These are phyloP conservation scores for Mortierella sp. DNA, from an alignment of 371 early-diverging fungal species.

Conservation along the genomic window DNA sequence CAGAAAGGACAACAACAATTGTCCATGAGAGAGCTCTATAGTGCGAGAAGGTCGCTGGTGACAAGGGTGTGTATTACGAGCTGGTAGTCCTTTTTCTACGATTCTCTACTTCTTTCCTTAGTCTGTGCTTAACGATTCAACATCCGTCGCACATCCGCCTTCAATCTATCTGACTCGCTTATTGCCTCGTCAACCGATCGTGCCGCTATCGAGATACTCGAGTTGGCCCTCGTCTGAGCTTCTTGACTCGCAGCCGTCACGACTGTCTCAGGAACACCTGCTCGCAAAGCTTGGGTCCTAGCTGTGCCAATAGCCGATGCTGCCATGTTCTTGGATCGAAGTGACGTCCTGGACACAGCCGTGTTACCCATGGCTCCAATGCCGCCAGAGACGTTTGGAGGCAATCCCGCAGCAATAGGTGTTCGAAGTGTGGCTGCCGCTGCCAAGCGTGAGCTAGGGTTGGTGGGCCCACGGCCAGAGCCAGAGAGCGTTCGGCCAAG, in stretches of 20 bases:
- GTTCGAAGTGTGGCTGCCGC: slow-evolving; percentile 37
- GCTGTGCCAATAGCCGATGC: slow-evolving; percentile 45
- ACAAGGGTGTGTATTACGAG: too few species aligned
- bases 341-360: slow-evolving; percentile 27
- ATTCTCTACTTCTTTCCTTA: too few species aligned
- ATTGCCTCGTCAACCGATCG: slow-evolving; percentile 43
- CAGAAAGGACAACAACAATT: too few species aligned
- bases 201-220: slow-evolving; percentile 34
- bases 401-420: slow-evolving; percentile 52
- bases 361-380: slow-evolving; percentile 42
- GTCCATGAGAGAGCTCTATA: too few species aligned
- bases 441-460: slow-evolving; percentile 33
- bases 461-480: slow-evolving; percentile 30
- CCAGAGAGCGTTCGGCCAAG: slow-evolving; percentile 35
- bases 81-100: too few species aligned
- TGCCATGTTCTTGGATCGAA: slow-evolving; percentile 42
- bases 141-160: slow-evolving; percentile 48
- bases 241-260: slow-evolving; percentile 39
- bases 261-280: slow-evolving; percentile 14
- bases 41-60: too few species aligned
- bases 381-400: slow-evolving; percentile 31
- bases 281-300: slow-evolving; percentile 35
- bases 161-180: slow-evolving; percentile 44
- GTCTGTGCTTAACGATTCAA: slow-evolving; percentile 31
- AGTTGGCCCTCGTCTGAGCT: slow-evolving; percentile 40